These are phyloP conservation scores for Phaffia australis DNA, from an alignment of 768 basidiomycete genomes.

Conservation along the genomic window DNA sequence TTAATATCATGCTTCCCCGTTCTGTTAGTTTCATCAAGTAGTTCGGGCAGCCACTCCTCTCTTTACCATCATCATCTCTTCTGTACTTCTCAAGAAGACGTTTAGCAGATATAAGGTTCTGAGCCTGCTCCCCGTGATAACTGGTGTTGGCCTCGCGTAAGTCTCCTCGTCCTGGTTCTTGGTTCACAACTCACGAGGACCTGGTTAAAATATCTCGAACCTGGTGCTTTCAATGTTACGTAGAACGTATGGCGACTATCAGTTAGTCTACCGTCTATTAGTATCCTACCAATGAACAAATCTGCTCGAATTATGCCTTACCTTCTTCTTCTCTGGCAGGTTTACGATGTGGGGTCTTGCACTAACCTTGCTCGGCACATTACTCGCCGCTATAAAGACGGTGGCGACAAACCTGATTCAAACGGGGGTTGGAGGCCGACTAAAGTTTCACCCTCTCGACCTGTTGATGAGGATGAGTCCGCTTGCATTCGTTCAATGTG, in stretches of 20 bases:
- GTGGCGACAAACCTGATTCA: slow-evolving; percentile 69
- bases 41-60: slow-evolving; percentile 85
- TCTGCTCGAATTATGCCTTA: no score
- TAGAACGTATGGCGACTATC: slow-evolving; percentile 92
- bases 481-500: slow-evolving; percentile 78
- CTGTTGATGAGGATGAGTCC: slow-evolving; percentile 83
- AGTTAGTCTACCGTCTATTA: slow-evolving; percentile 32
- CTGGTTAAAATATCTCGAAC: not conserved
- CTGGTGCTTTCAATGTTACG: slow-evolving; percentile 9
- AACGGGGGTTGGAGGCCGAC: slow-evolving; percentile 38
- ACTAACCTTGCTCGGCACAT: slow-evolving; percentile 77
- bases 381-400: slow-evolving; percentile 88
- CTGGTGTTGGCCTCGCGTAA: slow-evolving; percentile 83
- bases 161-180: slow-evolving; percentile 21
- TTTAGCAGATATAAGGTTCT: slow-evolving; percentile 55
- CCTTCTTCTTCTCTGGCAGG: not conserved
- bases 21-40: slow-evolving; percentile 81
- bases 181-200: not conserved
- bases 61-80: slow-evolving; percentile 73
- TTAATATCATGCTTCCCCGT: not conserved
- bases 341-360: slow-evolving; percentile 74
- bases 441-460: slow-evolving; percentile 62
- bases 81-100: slow-evolving; percentile 52
- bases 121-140: slow-evolving; percentile 71
- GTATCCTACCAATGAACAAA: no score